phyloP scores from a whole-genome alignment of 768 basidiomycete species.

The Boletus huronensis region DNA sequence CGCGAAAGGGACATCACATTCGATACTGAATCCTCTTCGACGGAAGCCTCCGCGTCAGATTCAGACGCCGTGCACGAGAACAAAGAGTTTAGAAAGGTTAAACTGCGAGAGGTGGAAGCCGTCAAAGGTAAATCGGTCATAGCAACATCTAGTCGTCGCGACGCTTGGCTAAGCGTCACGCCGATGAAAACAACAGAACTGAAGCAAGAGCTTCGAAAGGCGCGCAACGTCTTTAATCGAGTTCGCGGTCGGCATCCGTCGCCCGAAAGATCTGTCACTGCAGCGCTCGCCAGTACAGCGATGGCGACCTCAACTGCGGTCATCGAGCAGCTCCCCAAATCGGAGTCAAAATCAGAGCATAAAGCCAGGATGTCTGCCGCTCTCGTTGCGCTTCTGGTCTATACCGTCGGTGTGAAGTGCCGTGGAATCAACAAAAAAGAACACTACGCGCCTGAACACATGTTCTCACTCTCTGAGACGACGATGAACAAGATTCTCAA shows the following conservation, averaged over 20 bases:
- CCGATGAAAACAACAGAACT: constrained; percentile 28
- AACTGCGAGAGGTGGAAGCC: constrained; percentile 30
- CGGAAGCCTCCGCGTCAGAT: constrained; percentile 37
- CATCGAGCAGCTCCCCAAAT: constrained; percentile 14
- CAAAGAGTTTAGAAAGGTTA: constrained; percentile 28
- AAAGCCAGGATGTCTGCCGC: constrained; percentile 72
- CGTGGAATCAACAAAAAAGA: constrained; percentile 86
- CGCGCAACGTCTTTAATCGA: constrained; percentile 41
- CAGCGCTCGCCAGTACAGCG: constrained; percentile 9
- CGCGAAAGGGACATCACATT: constrained; percentile 33
- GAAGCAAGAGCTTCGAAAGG: constrained; percentile 39
- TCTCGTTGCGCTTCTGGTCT: constrained; percentile 76
- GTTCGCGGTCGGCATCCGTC: constrained; percentile 33
- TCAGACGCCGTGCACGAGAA: constrained; percentile 25
- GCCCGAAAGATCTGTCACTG: constrained; percentile 16
- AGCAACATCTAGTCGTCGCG: neutral
- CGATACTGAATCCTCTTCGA: constrained; percentile 42
- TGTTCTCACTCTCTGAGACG: constrained; percentile 90
- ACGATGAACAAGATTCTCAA: constrained; percentile 75
- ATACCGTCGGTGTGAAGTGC: constrained; percentile 95
- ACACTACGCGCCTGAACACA: constrained; percentile 79
- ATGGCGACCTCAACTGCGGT: constrained; percentile 11
- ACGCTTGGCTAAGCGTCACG: constrained; percentile 13
- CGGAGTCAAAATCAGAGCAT: constrained; percentile 15
- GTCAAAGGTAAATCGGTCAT: constrained; percentile 32